A percentile compares a stretch with the other conserved stretches of the same genome.
phyloP scores from a whole-genome alignment of 108 stramenopile species.

The Conticribra guillardii region DNA sequence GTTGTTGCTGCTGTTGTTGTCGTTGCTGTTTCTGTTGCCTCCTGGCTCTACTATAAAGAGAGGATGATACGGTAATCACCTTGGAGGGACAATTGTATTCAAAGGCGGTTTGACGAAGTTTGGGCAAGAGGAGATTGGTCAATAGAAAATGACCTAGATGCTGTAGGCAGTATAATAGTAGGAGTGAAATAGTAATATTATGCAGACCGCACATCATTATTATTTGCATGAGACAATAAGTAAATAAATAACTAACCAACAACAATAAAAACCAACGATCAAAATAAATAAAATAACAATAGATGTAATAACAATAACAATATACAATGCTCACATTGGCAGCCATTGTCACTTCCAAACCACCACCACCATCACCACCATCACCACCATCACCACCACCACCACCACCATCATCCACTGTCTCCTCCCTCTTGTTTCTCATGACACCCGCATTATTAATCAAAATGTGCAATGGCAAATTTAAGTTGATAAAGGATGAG shows the following conservation, averaged over 20 bases:
- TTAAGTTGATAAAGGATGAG: slow-evolving; percentile 13
- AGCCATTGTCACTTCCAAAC: slow-evolving; percentile 81
- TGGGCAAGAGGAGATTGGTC: slow-evolving; percentile 64
- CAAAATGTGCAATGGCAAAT: slow-evolving; percentile 59
- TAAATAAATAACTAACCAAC: no score
- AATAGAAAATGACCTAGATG: slow-evolving; percentile 88
- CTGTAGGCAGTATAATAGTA: not conserved
- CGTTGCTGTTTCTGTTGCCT: slow-evolving; percentile 45
- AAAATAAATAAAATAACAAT: no score
- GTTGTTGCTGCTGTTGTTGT: slow-evolving; percentile 13
- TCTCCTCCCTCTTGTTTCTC: slow-evolving; percentile 61
- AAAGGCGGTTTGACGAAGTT: slow-evolving; percentile 38
- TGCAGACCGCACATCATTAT: not conserved
- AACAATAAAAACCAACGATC: not conserved
- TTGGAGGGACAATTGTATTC: slow-evolving; percentile 29
- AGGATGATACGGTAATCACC: slow-evolving; percentile 45
- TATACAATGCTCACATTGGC: slow-evolving; percentile 59
- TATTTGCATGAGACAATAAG: no score
- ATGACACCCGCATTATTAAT: slow-evolving; percentile 92
- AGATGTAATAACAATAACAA: no score
- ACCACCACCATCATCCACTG: no score
- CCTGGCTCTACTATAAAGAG: slow-evolving; percentile 26
- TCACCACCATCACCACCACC: no score
- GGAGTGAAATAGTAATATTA: not conserved
- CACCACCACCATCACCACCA: no score